These are phyloP conservation scores for Murraya paniculata DNA, from an alignment of 345 rosid genomes.

Conservation along the genomic window DNA sequence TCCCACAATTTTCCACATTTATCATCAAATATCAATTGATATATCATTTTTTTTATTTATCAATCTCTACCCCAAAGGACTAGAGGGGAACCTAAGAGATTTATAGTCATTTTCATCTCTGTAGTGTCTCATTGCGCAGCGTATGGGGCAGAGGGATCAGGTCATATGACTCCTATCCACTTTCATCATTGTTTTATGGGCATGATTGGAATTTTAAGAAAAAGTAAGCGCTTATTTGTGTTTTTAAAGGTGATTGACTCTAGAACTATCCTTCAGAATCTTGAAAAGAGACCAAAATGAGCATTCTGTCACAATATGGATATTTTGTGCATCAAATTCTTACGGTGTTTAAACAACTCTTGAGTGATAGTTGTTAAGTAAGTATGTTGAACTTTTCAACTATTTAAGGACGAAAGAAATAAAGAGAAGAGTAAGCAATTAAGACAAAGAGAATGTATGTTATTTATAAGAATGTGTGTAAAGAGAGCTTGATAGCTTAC, in stretches of 20 bases:
- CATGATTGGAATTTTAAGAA: neutral
- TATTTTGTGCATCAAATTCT: fast-evolving
- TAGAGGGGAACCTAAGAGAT: neutral
- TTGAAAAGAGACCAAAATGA: neutral
- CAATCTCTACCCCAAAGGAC: neutral
- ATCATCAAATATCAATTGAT: no score
- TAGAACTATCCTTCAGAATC: neutral
- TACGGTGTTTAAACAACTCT: fast-evolving
- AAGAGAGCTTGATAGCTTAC: no score
- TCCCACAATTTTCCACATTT: no score
- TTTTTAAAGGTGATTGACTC: neutral
- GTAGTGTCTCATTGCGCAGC: no score
- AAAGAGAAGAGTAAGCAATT: no score
- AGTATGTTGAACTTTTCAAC: fast-evolving
- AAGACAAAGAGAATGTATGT: no score
- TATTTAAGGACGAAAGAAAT: fast-evolving
- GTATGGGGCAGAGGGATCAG: no score
- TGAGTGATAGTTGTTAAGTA: no score
- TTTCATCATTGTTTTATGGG: neutral
- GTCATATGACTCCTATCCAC: no score
- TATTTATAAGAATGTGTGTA: no score
- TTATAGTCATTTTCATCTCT: constrained; percentile 7
- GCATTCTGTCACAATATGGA: fast-evolving
- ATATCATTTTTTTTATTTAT: no score
- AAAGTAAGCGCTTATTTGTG: neutral